Conservation (phyloP, 2,329 filamentous ascomycete genomes). For the Metarhizium brunneum region DNA sequence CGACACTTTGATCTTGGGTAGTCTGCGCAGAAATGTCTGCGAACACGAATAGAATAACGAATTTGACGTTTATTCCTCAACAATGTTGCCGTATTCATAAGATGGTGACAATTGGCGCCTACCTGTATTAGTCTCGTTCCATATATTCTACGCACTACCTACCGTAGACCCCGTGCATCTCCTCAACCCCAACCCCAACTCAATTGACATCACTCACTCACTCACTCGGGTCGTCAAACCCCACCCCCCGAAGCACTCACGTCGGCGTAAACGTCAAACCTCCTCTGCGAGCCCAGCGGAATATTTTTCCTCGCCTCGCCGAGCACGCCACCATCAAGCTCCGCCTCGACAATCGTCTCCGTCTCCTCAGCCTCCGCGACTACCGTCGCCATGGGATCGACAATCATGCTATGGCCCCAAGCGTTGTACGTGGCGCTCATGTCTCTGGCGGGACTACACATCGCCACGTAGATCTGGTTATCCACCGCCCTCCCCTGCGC, state of each 20-base stretch:
- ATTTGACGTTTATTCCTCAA: background rate
- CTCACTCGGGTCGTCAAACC: constrained; percentile 19
- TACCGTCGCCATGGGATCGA: constrained; percentile 81
- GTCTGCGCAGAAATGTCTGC: background rate
- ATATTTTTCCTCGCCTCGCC: constrained; percentile 72
- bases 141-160: too few relatives aligned
- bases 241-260: constrained; percentile 53
- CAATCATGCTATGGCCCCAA: constrained; percentile 84
- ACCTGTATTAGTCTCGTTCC: background rate
- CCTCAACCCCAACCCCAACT: background rate
- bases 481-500: constrained; percentile 79
- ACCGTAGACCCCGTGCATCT: background rate
- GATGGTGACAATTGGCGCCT: background rate
- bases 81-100: background rate
- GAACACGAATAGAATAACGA: background rate
- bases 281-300: constrained; percentile 71
- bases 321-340: constrained; percentile 60
- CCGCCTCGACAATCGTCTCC: constrained; percentile 67
- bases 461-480: constrained; percentile 86
- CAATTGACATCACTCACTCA: background rate
- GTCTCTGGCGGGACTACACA: constrained; percentile 87
- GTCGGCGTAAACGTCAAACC: constrained; percentile 95
- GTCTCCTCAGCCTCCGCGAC: constrained; percentile 67
- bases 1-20: background rate
- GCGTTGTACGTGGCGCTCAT: constrained; percentile 71